Conservation (phyloP, 139 green algal species). For the Parachlorella kessleri region DNA sequence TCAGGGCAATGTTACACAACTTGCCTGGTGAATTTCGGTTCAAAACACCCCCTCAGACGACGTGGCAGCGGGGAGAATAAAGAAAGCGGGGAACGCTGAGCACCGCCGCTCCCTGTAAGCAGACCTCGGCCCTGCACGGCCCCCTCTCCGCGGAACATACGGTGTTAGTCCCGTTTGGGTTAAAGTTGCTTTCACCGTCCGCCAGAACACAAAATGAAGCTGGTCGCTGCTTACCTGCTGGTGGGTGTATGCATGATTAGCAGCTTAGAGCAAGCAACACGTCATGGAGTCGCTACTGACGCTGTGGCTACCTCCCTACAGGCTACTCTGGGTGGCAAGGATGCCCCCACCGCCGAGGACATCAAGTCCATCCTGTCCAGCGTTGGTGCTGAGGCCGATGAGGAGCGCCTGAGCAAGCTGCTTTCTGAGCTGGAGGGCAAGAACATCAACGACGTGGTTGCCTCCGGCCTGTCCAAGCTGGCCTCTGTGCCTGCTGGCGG, state of each 20-base stretch:
- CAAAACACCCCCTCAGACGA: too few relatives aligned
- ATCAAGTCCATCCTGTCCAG: conserved; percentile 69
- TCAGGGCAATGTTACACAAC: too few relatives aligned
- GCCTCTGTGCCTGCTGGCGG: conserved; percentile 72
- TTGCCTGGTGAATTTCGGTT: too few relatives aligned
- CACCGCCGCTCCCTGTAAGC: too few relatives aligned
- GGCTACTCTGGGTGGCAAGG: conserved; percentile 72
- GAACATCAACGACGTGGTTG: conserved; percentile 70
- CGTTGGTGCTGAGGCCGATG: conserved; percentile 70
- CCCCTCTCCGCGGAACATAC: too few relatives aligned
- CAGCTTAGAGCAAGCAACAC: too few relatives aligned
- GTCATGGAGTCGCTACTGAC: too few relatives aligned
- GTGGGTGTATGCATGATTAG: too few relatives aligned
- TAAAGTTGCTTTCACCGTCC: background rate
- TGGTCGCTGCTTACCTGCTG: conserved; percentile 54
- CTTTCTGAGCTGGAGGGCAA: conserved; percentile 80
- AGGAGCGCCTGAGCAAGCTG: conserved; percentile 57
- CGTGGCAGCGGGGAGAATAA: too few relatives aligned
- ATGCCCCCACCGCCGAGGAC: conserved; percentile 56
- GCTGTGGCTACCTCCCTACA: background rate
- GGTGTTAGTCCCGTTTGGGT: too few relatives aligned
- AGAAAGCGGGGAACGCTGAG: too few relatives aligned
- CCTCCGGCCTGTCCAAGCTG: conserved; percentile 64
- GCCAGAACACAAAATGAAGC: conserved; percentile 41
- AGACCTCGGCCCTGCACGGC: too few relatives aligned